Conservation (phyloP, 495 filamentous ascomycete genomes). For the Aspergillus affinis region DNA sequence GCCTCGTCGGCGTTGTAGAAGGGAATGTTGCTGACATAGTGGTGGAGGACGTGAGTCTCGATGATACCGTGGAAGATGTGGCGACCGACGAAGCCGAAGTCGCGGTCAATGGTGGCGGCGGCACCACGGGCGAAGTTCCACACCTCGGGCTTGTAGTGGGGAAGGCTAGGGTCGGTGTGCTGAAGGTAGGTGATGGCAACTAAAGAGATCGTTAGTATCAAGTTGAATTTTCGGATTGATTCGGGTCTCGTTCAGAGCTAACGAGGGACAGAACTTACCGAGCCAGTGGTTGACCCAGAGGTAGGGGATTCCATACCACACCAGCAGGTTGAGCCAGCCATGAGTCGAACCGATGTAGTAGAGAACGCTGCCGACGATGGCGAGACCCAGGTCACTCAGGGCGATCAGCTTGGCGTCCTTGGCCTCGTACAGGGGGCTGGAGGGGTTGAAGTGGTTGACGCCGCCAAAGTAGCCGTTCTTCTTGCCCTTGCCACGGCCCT, state of each 20-base stretch:
- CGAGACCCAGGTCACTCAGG: conserved; percentile 79
- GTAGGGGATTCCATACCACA: conserved; percentile 95
- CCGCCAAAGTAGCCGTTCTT: conserved; percentile 73
- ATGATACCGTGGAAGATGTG: conserved; percentile 61
- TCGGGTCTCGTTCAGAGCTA: background rate
- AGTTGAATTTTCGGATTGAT: no score
- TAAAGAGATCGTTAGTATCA: conserved; percentile 19
- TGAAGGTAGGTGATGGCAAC: conserved; percentile 63
- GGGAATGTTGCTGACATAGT: conserved; percentile 61
- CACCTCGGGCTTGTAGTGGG: conserved; percentile 54
- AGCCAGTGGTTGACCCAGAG: conserved; percentile 98
- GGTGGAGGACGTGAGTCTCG: conserved; percentile 61
- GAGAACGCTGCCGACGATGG: conserved; percentile 54
- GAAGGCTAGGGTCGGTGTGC: conserved; percentile 60
- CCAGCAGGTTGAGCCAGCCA: conserved; percentile 79
- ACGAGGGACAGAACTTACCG: conserved; percentile 38
- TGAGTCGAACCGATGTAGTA: conserved; percentile 66
- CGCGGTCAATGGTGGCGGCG: conserved; percentile 59
- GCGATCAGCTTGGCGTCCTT: conserved; percentile 81
- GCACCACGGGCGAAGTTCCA: conserved; percentile 61
- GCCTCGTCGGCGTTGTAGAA: conserved; percentile 64
- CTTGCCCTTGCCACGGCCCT: conserved; percentile 90
- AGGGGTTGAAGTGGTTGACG: conserved; percentile 93
- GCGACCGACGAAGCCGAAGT: conserved; percentile 60
- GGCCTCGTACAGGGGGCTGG: conserved; percentile 86